Evolutionary conservation across 805 yeast species (phyloP).

Genomic region (Spathaspora sp.): DNA sequence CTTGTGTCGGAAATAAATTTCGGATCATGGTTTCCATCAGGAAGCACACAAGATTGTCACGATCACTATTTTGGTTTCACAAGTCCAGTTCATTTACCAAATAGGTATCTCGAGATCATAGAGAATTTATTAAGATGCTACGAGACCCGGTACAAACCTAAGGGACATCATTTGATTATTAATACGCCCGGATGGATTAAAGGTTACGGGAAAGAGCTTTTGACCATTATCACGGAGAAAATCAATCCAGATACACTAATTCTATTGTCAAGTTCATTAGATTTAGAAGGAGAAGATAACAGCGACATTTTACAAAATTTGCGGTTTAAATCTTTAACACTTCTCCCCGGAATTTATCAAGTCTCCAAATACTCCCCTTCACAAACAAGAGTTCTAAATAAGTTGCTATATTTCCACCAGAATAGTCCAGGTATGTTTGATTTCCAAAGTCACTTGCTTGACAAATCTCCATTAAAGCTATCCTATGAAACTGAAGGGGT

Average conservation of each 20-base stretch:
- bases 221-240: constrained; percentile 42
- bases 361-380: constrained; percentile 43
- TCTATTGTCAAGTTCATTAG: constrained; percentile 36
- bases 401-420: constrained; percentile 54
- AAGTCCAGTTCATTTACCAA: constrained; percentile 67
- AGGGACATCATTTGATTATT: constrained; percentile 46
- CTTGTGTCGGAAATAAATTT: constrained; percentile 22
- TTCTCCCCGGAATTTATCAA: constrained; percentile 30
- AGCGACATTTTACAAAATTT: constrained; percentile 24
- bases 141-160: constrained; percentile 11
- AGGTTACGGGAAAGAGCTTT: constrained; percentile 74
- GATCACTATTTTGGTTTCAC: constrained; percentile 56
- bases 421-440: constrained; percentile 11
- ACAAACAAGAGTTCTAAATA: constrained; percentile 50
- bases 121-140: constrained; percentile 36
- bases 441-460: constrained; percentile 20
- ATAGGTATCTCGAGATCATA: constrained; percentile 45
- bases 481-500: constrained; percentile 18
- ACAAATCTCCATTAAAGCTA: constrained; percentile 21
- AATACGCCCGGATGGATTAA: constrained; percentile 92
- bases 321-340: constrained; percentile 22
- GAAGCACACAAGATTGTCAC: constrained; percentile 9
- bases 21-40: constrained; percentile 24
- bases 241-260: constrained; percentile 56
- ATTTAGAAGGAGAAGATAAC: constrained; percentile 18